Evolutionary conservation across 768 basidiomycete species (phyloP).

Genomic region (Boletus huronensis): DNA sequence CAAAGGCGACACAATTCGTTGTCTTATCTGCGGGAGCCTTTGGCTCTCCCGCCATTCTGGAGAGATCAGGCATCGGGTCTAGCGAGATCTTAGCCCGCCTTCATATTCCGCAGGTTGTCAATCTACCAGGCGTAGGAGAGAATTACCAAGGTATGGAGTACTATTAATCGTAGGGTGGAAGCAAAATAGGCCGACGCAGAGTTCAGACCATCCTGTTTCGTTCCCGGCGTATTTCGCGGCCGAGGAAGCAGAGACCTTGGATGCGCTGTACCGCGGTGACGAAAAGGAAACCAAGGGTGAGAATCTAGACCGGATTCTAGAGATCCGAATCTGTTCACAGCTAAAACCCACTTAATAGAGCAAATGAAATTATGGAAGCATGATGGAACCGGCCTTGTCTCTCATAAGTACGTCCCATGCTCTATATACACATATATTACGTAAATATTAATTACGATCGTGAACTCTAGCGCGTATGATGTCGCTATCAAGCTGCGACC

Average conservation of each 20-base stretch:
- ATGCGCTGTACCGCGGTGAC: constrained; percentile 41
- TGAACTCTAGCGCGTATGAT: constrained; percentile 44
- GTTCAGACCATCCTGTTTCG: constrained; percentile 30
- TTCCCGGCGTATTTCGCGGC: constrained; percentile 37
- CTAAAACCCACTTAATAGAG: constrained; percentile 20
- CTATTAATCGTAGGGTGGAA: not conserved
- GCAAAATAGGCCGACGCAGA: not conserved
- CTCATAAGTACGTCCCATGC: constrained; percentile 47
- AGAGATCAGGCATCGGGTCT: constrained; percentile 67
- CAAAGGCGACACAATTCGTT: constrained; percentile 42
- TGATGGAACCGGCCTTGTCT: constrained; percentile 46
- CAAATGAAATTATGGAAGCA: constrained; percentile 33
- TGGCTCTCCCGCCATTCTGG: constrained; percentile 54
- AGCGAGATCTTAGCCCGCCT: constrained; percentile 42
- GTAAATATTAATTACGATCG: not conserved
- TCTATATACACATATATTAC: not conserved
- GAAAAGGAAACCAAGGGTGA: constrained; percentile 40
- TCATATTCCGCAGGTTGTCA: constrained; percentile 48
- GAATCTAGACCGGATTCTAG: constrained; percentile 3
- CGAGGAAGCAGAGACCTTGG: constrained; percentile 48
- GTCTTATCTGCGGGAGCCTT: constrained; percentile 52
- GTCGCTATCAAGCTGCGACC: constrained; percentile 58
- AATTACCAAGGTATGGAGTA: constrained; percentile 49
- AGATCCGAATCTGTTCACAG: constrained; percentile 5
- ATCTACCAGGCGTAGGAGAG: constrained; percentile 75